Evolutionary conservation across 2,329 filamentous ascomycete genomes (phyloP).

Genomic region (Colletotrichum sp.): DNA sequence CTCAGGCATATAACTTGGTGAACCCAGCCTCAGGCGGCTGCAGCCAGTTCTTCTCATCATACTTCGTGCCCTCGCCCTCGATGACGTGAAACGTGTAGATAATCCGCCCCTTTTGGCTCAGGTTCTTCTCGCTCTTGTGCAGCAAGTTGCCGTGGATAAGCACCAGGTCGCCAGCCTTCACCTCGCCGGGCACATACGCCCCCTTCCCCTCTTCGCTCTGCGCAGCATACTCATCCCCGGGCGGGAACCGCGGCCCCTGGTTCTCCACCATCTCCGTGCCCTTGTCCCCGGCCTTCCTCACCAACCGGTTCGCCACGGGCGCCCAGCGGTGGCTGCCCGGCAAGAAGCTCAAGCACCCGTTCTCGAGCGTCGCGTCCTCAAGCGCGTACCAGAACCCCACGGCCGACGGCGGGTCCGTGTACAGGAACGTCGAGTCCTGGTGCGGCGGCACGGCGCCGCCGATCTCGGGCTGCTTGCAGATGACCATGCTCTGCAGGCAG

Average conservation of each 20-base stretch:
- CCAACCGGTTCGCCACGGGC: constrained; percentile 75
- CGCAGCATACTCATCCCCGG: constrained; percentile 52
- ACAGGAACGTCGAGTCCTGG: constrained; percentile 91
- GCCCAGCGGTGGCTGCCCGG: constrained; percentile 81
- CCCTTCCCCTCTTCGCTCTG: constrained; percentile 48
- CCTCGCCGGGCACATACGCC: constrained; percentile 80
- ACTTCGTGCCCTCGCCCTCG: constrained; percentile 75
- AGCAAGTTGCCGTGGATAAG: constrained; percentile 94
- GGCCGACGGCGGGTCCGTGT: constrained; percentile 85
- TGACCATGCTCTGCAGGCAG: constrained; percentile 92
- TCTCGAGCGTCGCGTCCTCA: constrained; percentile 85
- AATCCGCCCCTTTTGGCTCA: constrained; percentile 83
- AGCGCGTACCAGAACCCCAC: constrained; percentile 98
- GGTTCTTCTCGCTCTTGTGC: constrained; percentile 96
- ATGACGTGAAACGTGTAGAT: constrained; percentile 99
- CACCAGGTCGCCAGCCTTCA: constrained; percentile 89
- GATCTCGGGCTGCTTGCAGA: constrained; percentile 97
- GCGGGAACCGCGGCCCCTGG: constrained; percentile 67
- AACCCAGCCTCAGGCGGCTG: constrained; percentile 85
- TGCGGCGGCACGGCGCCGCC: constrained; percentile 90
- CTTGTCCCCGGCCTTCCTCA: constrained; percentile 59
- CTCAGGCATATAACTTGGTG: constrained; percentile 63
- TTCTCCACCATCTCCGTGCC: constrained; percentile 79
- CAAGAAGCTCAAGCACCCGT: constrained; percentile 89
- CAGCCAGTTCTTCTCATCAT: constrained; percentile 92